These are phyloP conservation scores for Geum urbanum DNA, from an alignment of 306 rosid genomes.

Conservation along the genomic window DNA sequence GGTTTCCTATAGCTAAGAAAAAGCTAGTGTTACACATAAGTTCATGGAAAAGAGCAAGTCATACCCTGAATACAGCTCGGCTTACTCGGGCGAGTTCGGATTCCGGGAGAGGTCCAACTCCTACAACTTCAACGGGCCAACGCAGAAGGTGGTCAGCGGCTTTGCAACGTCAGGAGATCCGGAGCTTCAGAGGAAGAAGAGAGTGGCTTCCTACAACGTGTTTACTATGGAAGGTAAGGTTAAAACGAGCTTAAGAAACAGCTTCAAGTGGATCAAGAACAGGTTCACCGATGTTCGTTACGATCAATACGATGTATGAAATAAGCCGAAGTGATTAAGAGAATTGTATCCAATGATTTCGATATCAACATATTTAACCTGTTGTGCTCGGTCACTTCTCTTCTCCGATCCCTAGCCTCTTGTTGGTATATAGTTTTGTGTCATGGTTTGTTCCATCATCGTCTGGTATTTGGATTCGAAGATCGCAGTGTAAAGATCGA, in stretches of 20 bases:
- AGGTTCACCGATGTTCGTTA: conserved; percentile 63
- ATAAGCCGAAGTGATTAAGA: background rate
- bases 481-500: background rate
- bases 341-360: conserved; percentile 3
- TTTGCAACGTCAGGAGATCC: conserved; percentile 52
- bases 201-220: conserved; percentile 66
- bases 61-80: conserved; percentile 57
- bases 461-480: no score
- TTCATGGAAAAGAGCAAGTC: conserved; percentile 78
- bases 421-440: conserved; percentile 4
- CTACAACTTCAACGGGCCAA: conserved; percentile 67
- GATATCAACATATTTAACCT: background rate
- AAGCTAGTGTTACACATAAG: no score
- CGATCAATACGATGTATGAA: conserved; percentile 62
- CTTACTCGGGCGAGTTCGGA: conserved; percentile 57
- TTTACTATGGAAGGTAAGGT: conserved; percentile 62
- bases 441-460: background rate
- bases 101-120: conserved; percentile 53
- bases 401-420: background rate
- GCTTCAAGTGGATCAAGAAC: conserved; percentile 89
- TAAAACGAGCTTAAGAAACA: conserved; percentile 63
- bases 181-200: conserved; percentile 74
- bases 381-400: background rate
- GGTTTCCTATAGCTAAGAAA: background rate
- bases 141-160: conserved; percentile 44